Evolutionary conservation across 2,329 filamentous ascomycete species (phyloP), one percentile per base, ranked within the genome.

Genomic region (Coniochaeta pulveracea): DNA sequence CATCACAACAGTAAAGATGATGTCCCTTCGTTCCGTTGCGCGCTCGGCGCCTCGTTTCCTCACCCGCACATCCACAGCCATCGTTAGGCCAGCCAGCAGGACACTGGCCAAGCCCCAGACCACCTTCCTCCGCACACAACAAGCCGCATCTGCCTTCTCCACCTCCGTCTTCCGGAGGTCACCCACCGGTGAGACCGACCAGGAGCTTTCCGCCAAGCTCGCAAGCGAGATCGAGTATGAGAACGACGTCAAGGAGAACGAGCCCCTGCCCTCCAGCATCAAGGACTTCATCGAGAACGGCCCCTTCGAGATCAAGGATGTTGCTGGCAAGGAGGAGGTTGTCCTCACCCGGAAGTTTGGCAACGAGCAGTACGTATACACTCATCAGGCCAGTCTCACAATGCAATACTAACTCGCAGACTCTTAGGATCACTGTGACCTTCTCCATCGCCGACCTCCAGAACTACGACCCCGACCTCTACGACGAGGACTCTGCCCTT

Each of bases 221-320:
- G 75, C 84, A 44, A 79, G 76, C 52, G 88, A 94, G 65, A 68
- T 93, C 44, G 64, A 76, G 56, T 77, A 93, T 52, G 91, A 96
- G 70, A 74, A 76, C 49, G 79, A 88, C 51, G 78, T 86, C 60
- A 79, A 80, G 60, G 69, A 79, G 44, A 68, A 73, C 40, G 75
- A 84, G 49, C 72, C 82, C 43, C 61, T 82, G 44, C 80, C 85
- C 25, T 69, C 76, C 42, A 83, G 79, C 55, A 73, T 95, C 57
- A 80, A 85, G 62, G 84, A 91, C 56, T 95, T 93, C 60, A 62
- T 95, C 30, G 77, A 89, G 52, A 89, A 85, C 63, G 79, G 80
- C 51, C 72, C 80, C 25, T 98, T 86, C 59, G 69, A 89, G 69
- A 70, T 91, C 40, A 67, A 84, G 50, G 91, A 98, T 58, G 75